Evolutionary conservation across 2,329 filamentous ascomycete species (phyloP).

Genomic region (Tolypocladium capitatum): DNA sequence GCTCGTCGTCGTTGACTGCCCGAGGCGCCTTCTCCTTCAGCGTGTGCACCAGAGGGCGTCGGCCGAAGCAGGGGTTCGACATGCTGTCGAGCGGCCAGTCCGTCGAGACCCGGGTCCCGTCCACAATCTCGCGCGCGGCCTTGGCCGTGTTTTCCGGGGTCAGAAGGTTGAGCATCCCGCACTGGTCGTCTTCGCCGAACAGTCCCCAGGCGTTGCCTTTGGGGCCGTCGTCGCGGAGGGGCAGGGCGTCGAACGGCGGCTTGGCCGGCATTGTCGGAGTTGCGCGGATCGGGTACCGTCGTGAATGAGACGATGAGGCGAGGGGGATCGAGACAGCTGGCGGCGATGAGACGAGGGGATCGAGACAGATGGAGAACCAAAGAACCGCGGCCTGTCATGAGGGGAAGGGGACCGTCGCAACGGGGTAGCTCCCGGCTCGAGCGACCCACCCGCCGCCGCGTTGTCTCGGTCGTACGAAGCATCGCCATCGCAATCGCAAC

Average conservation of each 20-base stretch:
- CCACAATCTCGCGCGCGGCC: slow-evolving; percentile 15
- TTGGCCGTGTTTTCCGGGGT: slow-evolving; percentile 18
- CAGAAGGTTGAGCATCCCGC: slow-evolving; percentile 41
- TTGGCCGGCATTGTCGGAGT: slow-evolving; percentile 1
- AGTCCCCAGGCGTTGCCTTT: slow-evolving; percentile 43
- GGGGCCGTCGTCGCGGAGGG: slow-evolving; percentile 34
- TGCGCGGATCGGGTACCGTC: background rate
- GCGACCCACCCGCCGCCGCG: background rate
- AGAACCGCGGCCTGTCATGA: background rate
- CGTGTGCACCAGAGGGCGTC: slow-evolving; percentile 15
- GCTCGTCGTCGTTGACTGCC: slow-evolving; percentile 18
- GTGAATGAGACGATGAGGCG: no score
- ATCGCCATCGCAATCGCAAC: background rate
- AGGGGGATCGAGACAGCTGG: background rate
- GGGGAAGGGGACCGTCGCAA: background rate
- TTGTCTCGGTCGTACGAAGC: background rate
- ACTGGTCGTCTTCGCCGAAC: slow-evolving; percentile 35
- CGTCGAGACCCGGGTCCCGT: slow-evolving; percentile 17
- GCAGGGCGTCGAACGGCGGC: slow-evolving; percentile 30
- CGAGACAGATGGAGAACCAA: background rate
- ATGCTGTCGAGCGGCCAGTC: slow-evolving; percentile 21
- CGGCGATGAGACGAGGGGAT: no score
- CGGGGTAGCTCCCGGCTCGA: background rate
- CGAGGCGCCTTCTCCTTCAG: slow-evolving; percentile 15
- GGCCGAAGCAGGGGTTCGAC: slow-evolving; percentile 19